A percentile compares a stretch with the other conserved stretches of the same genome.
Conservation (phyloP, 1,284 basidiomycete species). For the Fomitopsis palustris region DNA sequence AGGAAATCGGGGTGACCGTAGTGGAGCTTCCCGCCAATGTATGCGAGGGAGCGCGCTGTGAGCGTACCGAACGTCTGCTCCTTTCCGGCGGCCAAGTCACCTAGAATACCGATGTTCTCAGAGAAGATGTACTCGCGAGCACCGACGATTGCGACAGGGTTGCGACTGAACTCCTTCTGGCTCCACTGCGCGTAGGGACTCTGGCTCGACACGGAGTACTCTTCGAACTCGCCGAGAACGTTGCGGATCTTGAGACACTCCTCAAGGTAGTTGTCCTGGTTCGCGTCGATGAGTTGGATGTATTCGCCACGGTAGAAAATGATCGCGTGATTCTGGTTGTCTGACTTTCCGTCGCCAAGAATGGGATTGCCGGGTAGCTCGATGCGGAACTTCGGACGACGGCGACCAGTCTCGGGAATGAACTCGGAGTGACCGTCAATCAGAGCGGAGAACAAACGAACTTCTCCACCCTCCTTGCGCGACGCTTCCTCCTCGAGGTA, state of each 20-base stretch:
- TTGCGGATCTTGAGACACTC: constrained; percentile 99
- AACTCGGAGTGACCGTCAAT: constrained; percentile 99
- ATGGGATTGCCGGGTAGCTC: constrained; percentile 99
- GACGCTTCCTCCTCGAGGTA: constrained; percentile 96
- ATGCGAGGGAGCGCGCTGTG: constrained; percentile 90
- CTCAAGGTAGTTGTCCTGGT: constrained; percentile 99
- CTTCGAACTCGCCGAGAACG: constrained; percentile 97
- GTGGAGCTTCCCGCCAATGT: constrained; percentile 98
- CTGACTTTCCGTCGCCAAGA: constrained; percentile 97
- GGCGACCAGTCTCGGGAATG: constrained; percentile 81
- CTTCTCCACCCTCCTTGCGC: constrained; percentile 93
- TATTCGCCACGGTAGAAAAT: constrained; percentile 99
- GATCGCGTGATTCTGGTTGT: constrained; percentile 99
- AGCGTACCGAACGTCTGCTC: constrained; percentile 99
- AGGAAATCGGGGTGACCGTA: constrained; percentile 99
- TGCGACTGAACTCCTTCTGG: constrained; percentile 81
- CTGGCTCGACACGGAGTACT: constrained; percentile 82
- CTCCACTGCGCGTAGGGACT: constrained; percentile 92
- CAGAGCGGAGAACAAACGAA: constrained; percentile 92
- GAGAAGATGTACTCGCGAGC: constrained; percentile 99
- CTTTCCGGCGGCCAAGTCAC: constrained; percentile 97
- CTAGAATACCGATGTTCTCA: constrained; percentile 99
- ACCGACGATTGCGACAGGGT: constrained; percentile 96
- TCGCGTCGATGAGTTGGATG: constrained; percentile 98
- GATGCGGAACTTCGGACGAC: constrained; percentile 96